phyloP scores from a whole-genome alignment of 2,329 filamentous ascomycete genomes.

The Aspergillus floridensis region DNA sequence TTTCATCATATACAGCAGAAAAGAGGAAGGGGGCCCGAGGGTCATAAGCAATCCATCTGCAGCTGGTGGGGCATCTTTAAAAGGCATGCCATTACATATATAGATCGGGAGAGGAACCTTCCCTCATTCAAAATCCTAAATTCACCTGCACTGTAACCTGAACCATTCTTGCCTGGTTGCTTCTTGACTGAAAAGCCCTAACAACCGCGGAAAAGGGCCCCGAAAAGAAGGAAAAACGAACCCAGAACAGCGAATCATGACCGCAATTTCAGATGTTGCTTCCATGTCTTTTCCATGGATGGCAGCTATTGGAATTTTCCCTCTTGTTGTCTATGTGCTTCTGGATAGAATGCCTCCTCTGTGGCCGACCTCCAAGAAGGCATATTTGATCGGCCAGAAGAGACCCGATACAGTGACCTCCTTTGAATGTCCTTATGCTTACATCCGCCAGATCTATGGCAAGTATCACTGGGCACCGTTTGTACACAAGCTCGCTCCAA shows the following conservation, averaged over 20 bases:
- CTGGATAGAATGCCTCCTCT: constrained; percentile 14
- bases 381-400: constrained; percentile 17
- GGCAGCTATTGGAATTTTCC: constrained; percentile 7
- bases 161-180: not conserved
- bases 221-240: not conserved
- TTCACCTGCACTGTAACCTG: not conserved
- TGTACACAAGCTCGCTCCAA: constrained; percentile 20
- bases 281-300: constrained; percentile 9
- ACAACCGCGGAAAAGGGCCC: not conserved
- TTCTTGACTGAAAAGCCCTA: not conserved
- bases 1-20: not conserved
- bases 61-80: not conserved
- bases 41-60: not conserved
- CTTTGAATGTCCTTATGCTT: constrained; percentile 21
- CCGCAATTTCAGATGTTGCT: constrained; percentile 1
- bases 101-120: not conserved
- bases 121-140: not conserved
- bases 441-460: constrained; percentile 21
- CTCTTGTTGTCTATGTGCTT: constrained; percentile 5
- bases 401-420: constrained; percentile 14
- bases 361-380: constrained; percentile 16
- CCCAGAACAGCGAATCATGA: constrained; percentile 2
- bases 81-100: constrained; percentile 2
- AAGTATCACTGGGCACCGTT: constrained; percentile 23
- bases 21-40: not conserved